A percentile compares a stretch with the other conserved stretches of the same genome.
Evolutionary conservation across 2,329 filamentous ascomycete species (phyloP).

Genomic region (Gnomoniopsis sp.): DNA sequence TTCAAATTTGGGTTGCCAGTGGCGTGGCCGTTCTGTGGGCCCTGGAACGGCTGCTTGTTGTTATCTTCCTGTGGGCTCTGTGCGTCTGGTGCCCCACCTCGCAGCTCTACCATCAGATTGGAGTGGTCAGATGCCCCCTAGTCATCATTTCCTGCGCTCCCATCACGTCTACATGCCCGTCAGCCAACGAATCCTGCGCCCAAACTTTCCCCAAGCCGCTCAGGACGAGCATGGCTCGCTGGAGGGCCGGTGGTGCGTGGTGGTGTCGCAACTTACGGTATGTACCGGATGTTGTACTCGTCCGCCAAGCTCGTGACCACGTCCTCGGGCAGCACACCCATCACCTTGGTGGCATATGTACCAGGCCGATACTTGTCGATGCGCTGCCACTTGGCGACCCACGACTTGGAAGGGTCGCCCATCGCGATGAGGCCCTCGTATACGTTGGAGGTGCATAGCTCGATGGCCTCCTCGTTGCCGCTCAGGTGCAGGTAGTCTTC

Average conservation of each 20-base stretch:
- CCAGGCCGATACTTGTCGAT: constrained; percentile 84
- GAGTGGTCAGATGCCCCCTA: constrained; percentile 15
- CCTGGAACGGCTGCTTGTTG: background rate
- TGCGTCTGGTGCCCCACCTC: background rate
- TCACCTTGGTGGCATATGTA: constrained; percentile 93
- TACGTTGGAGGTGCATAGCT: constrained; percentile 92
- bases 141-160: constrained; percentile 50
- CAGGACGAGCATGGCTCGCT: background rate
- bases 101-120: constrained; percentile 13
- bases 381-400: constrained; percentile 96
- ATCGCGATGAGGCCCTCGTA: constrained; percentile 91
- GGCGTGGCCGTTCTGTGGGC: background rate
- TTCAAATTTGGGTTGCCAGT: background rate
- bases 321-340: constrained; percentile 71
- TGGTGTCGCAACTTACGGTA: constrained; percentile 49
- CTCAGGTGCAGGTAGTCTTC: constrained; percentile 84
- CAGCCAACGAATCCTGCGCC: background rate
- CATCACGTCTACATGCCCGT: constrained; percentile 45
- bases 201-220: background rate
- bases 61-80: background rate
- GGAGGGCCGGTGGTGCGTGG: too few relatives aligned
- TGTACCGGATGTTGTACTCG: constrained; percentile 61
- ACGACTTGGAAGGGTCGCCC: constrained; percentile 76
- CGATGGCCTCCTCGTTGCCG: constrained; percentile 74
- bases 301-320: constrained; percentile 59